Evolutionary conservation across 2,329 filamentous ascomycete species (phyloP), one percentile per base, ranked within the genome.

Genomic region (Proliferodiscus dingleyae): DNA sequence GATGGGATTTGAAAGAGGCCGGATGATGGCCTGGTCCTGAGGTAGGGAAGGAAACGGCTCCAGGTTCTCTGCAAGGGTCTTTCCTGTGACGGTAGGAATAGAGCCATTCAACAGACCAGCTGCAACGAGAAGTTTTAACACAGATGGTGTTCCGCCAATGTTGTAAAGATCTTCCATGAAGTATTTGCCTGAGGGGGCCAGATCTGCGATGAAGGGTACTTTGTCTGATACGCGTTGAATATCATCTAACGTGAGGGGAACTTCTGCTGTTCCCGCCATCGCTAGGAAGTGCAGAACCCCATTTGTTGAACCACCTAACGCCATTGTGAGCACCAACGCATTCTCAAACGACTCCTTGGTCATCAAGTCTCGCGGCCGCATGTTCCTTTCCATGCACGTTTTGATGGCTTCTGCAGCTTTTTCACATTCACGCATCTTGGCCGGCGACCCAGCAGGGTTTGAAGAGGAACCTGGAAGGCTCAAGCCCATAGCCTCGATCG

Each of bases 81-180:
- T 84, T 51, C 89, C 89, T 0, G 89, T 95, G 19, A 95, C 80
- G 2, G 89, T 95, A 29, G 78, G 80, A 58, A 91, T 85, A 57
- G 71, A 71, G 49, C 89, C 89, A 63, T 95, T 82, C 36, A 95
- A 75, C 26, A 93, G 71, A 15, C 79, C 77, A 2, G 81, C 80
- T 10, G 86, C 86, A 50, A 94, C 82, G 48, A 95, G 79, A 56
- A 91, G 73, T 68, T 95, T 95, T 65, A 94, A 81, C 2, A 95
- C 87, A 0, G 86, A 82, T 0, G 89, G 89, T 16, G 89, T 88
- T 51, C 89, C 89, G 49, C 89, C 89, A 40, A 95, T 82, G 23
- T 86, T 76, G 70, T 89, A 93, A 3, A 95, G 77, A 61, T 95
- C 89, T 45, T 87, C 87, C 81, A 95, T 93, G 64, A 87, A 82